Percentiles rank a stretch among this genome's conserved stretches.
Conservation (phyloP, 805 yeast species). For the Trichomonascus vanleenenianus region DNA sequence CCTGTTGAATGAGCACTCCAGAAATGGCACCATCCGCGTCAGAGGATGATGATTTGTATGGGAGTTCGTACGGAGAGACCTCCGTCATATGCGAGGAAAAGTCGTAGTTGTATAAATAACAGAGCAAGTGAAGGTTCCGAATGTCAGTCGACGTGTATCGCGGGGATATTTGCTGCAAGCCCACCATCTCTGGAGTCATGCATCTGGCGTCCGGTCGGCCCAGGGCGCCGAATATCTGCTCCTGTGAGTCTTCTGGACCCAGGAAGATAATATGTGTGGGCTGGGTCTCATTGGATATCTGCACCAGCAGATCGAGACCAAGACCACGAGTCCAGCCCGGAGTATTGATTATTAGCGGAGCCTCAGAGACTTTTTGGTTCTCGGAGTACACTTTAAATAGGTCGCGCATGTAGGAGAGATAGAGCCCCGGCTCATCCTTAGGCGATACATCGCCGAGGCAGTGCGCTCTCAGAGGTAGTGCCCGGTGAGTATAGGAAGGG, state of each 20-base stretch:
- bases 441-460: conserved; percentile 66
- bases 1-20: conserved; percentile 24
- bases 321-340: conserved; percentile 92
- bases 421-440: conserved; percentile 53
- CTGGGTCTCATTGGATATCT: conserved; percentile 32
- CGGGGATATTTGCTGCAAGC: background rate
- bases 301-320: conserved; percentile 59
- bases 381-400: conserved; percentile 32
- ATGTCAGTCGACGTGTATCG: conserved; percentile 16
- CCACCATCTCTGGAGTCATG: background rate
- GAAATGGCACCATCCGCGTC: conserved; percentile 14
- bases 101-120: conserved; percentile 22
- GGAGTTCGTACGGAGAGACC: conserved; percentile 25
- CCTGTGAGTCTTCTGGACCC: conserved; percentile 31
- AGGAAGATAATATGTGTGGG: conserved; percentile 56
- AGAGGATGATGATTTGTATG: conserved; percentile 7
- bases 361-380: background rate
- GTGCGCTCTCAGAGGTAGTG: conserved; percentile 19
- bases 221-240: background rate
- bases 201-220: background rate
- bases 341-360: conserved; percentile 56
- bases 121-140: conserved; percentile 20
- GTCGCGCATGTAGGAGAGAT: conserved; percentile 36
- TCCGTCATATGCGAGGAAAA: conserved; percentile 27
- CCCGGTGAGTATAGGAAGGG: conserved; percentile 26